Evolutionary conservation across 768 basidiomycete species (phyloP).

Genomic region (Rickenella mellea): DNA sequence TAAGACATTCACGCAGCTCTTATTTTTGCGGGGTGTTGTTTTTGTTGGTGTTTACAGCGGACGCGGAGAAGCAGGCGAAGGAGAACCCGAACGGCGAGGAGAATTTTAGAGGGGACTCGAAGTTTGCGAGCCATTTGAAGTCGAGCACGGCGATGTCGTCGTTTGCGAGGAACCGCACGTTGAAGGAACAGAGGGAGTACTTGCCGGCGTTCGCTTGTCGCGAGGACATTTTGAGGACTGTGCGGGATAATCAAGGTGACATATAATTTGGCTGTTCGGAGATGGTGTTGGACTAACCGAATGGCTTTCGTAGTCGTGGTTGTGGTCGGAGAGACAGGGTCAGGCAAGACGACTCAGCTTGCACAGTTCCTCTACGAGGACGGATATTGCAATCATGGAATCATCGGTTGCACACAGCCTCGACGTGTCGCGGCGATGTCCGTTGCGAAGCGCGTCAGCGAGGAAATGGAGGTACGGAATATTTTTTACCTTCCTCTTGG

Average conservation of each 20-base stretch:
- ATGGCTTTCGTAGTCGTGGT: conserved; percentile 65
- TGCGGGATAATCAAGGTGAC: conserved; percentile 92
- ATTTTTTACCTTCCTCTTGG: not conserved
- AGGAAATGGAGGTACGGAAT: conserved; percentile 87
- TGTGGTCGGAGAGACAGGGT: conserved; percentile 99
- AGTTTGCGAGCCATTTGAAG: conserved; percentile 94
- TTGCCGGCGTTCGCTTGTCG: conserved; percentile 96
- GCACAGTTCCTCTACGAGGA: conserved; percentile 96
- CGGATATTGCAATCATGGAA: conserved; percentile 81
- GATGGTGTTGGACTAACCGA: not conserved
- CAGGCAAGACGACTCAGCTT: conserved; percentile 96
- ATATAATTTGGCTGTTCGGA: conserved; percentile 1
- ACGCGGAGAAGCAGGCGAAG: conserved; percentile 35
- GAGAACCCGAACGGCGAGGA: conserved; percentile 43
- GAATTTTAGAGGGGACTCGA: conserved; percentile 87
- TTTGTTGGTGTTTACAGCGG: conserved; percentile 39
- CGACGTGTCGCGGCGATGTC: conserved; percentile 99
- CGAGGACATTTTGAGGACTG: conserved; percentile 79
- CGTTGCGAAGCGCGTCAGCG: conserved; percentile 98
- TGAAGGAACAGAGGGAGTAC: conserved; percentile 95
- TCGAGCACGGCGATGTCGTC: conserved; percentile 64
- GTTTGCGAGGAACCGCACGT: conserved; percentile 72
- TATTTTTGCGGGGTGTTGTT: conserved; percentile 20
- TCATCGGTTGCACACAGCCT: conserved; percentile 96
- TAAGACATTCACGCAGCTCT: conserved; percentile 75